phyloP scores from a whole-genome alignment of 2,329 filamentous ascomycete species.

The Teratosphaeria zuluensis region DNA sequence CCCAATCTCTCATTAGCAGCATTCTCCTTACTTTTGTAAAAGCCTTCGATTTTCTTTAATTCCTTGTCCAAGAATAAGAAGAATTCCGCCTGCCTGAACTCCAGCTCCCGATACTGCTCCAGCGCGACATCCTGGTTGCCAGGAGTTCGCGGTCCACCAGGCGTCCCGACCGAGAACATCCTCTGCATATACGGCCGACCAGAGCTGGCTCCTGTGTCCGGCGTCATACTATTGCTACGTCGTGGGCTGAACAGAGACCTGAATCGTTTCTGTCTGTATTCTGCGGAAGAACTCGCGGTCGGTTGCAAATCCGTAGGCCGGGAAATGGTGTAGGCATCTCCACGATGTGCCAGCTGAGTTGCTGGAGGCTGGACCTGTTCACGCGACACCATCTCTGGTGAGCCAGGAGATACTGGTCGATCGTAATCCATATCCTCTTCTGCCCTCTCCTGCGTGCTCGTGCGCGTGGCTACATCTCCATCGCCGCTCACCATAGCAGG shows the following conservation, averaged over 20 bases:
- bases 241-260: constrained; percentile 26
- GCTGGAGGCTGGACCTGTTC: constrained; percentile 8
- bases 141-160: constrained; percentile 20
- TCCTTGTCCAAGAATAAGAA: constrained; percentile 75
- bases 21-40: constrained; percentile 80
- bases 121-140: constrained; percentile 37
- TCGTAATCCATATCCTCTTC: constrained; percentile 6
- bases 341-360: constrained; percentile 15
- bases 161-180: constrained; percentile 15
- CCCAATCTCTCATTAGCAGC: constrained; percentile 83
- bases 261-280: neutral
- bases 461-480: neutral
- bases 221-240: constrained; percentile 11
- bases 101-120: constrained; percentile 54
- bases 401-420: constrained; percentile 5
- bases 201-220: neutral
- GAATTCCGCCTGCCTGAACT: constrained; percentile 71
- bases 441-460: neutral
- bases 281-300: neutral
- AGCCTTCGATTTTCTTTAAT: constrained; percentile 81
- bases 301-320: constrained; percentile 5
- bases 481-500: constrained; percentile 45
- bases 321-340: constrained; percentile 16
- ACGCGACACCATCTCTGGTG: constrained; percentile 3
- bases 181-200: constrained; percentile 13